phyloP scores from a whole-genome alignment of 352 stramenopile species.

The Globisporangium apiculatum region DNA sequence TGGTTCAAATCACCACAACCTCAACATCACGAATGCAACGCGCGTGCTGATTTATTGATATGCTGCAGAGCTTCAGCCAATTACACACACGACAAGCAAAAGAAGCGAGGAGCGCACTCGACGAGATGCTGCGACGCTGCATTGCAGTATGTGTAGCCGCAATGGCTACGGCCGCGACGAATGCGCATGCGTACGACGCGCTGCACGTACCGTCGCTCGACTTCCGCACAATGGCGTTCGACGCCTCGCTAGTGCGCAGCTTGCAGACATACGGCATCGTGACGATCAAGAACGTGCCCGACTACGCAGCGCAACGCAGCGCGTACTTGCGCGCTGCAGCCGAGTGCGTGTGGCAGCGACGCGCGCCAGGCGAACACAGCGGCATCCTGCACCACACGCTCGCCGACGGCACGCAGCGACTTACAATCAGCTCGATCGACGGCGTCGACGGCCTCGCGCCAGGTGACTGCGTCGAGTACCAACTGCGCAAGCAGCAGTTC shows the following conservation, averaged over 20 bases:
- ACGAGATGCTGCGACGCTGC: background rate
- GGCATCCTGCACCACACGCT: constrained; percentile 11
- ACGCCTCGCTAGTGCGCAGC: constrained; percentile 4
- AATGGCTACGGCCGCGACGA: no score
- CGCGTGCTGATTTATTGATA: no score
- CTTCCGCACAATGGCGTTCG: constrained; percentile 5
- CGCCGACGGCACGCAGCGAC: constrained; percentile 16
- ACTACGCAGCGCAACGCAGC: constrained; percentile 5
- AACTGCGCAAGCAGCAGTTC: constrained; percentile 11
- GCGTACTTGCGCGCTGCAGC: constrained; percentile 9
- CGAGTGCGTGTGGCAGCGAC: constrained; percentile 5
- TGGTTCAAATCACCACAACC: no score
- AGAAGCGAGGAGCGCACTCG: no score
- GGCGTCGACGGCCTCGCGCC: constrained; percentile 7
- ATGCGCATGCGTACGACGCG: background rate
- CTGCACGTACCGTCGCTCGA: constrained; percentile 10
- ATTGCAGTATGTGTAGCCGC: background rate
- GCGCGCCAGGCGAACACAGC: background rate
- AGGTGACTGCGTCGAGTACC: constrained; percentile 10
- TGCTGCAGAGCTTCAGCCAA: no score
- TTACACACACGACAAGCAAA: background rate
- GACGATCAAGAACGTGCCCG: constrained; percentile 9
- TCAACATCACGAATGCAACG: no score
- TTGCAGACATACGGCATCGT: constrained; percentile 12
- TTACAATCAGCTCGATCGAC: constrained; percentile 11